A percentile compares a stretch with the other conserved stretches of the same genome.
Evolutionary conservation across 2,329 filamentous ascomycete genomes (phyloP).

Genomic region (Talaromyces amestolkiae): DNA sequence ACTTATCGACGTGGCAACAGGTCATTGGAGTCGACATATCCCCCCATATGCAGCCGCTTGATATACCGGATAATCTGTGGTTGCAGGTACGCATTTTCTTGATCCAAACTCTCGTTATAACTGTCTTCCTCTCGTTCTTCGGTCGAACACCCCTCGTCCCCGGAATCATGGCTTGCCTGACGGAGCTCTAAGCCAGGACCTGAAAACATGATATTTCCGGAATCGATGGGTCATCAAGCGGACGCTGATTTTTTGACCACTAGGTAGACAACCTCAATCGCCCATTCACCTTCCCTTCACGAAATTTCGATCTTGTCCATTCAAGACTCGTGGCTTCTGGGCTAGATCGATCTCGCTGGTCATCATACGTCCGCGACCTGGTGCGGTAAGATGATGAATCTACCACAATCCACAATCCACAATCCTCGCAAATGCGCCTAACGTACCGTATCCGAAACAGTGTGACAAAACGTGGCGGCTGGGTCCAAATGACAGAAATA

Average conservation of each 20-base stretch:
- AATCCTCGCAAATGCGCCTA: background rate
- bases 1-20: slow-evolving; percentile 40
- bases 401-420: background rate
- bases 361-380: slow-evolving; percentile 72
- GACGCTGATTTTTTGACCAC: slow-evolving; percentile 5
- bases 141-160: background rate
- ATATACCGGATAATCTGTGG: slow-evolving; percentile 64
- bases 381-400: slow-evolving; percentile 43
- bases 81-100: slow-evolving; percentile 52
- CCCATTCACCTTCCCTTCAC: slow-evolving; percentile 65
- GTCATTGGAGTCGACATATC: slow-evolving; percentile 71
- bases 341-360: slow-evolving; percentile 71
- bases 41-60: slow-evolving; percentile 66
- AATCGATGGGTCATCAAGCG: background rate
- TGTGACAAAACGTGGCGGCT: slow-evolving; percentile 68
- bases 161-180: background rate
- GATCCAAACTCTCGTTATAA: background rate
- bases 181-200: background rate
- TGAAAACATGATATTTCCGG: background rate
- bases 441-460: slow-evolving; percentile 22
- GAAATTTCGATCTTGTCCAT: slow-evolving; percentile 79
- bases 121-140: background rate
- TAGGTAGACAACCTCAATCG: slow-evolving; percentile 69
- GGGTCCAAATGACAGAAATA: slow-evolving; percentile 85
- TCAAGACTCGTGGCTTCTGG: slow-evolving; percentile 62